These are phyloP conservation scores for Silene noctiflora DNA, from an alignment of 179 eudicot genomes.

Conservation along the genomic window DNA sequence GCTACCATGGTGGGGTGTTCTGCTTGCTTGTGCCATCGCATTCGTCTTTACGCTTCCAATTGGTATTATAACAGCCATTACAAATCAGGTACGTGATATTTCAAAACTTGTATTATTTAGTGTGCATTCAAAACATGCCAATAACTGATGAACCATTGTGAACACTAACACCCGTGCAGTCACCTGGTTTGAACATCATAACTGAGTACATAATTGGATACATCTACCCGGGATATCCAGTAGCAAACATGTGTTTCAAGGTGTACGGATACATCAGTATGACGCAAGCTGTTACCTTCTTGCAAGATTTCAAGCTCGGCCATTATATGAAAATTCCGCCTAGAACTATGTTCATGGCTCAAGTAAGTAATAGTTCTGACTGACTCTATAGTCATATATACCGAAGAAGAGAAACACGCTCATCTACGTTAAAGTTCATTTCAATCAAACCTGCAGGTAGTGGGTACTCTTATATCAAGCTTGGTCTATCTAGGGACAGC, in stretches of 20 bases:
- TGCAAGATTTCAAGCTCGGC: slow-evolving; percentile 98
- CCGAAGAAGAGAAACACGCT: background rate
- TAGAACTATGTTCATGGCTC: slow-evolving; percentile 95
- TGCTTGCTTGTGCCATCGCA: slow-evolving; percentile 80
- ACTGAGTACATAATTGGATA: slow-evolving; percentile 93
- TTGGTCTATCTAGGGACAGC: slow-evolving; percentile 72
- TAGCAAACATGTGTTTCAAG: slow-evolving; percentile 97
- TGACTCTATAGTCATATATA: background rate
- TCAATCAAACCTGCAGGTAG: slow-evolving; percentile 34
- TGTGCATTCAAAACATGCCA: too few species aligned
- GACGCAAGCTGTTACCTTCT: slow-evolving; percentile 85
- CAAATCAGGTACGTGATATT: slow-evolving; percentile 65
- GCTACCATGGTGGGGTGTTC: slow-evolving; percentile 98
- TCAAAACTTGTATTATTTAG: background rate
- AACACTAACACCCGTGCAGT: slow-evolving; percentile 27
- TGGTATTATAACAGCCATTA: slow-evolving; percentile 88
- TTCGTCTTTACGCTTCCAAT: slow-evolving; percentile 89
- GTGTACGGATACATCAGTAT: slow-evolving; percentile 93
- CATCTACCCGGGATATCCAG: slow-evolving; percentile 95
- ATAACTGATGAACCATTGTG: background rate
- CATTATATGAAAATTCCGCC: slow-evolving; percentile 99
- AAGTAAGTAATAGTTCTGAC: slow-evolving; percentile 45
- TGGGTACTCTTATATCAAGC: slow-evolving; percentile 73
- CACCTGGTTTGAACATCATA: slow-evolving; percentile 90
- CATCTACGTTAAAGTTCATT: background rate